Evolutionary conservation across 345 rosid species (phyloP), one percentile per base, ranked within the genome.

Genomic region (Garcia nutans): DNA sequence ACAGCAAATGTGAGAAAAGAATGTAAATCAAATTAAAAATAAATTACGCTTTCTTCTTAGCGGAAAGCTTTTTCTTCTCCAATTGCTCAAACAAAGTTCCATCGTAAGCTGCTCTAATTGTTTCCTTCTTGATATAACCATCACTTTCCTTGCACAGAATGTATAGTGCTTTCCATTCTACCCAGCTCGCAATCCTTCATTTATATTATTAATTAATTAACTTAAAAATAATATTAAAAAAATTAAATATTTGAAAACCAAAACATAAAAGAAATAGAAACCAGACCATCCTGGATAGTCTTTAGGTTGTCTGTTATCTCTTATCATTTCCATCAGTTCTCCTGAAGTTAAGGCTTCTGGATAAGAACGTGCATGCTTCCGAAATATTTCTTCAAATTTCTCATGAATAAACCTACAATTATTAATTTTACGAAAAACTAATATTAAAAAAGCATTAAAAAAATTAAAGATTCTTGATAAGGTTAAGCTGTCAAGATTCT

Each of bases 381-480:
- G 52, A 80, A 94, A 91, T 15, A 92, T 88, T 57, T 89, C 97
- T 81, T 92, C 97, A 57, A 94, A 94, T 73, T 91, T 94, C 13
- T 72, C 83, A 2, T 78, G 79, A 8, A 88, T 92, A 75, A 94
- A 94, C 79, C 98, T 92, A n/a, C 8, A 15, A 60, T 49, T 28
- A 28, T 28, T 28, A 28, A 28, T 28, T 28, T 1, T 28, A 28
- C 31, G 2, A 28, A 28, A 28, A 28, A 28, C 31, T 2, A 1
- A 24, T 59, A 8, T 68, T 22, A 2, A 68, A 47, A 45, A 9
- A 68, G 12, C 26, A 26, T 17, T 13, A 47, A 68, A 9, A 68
- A 23, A 50, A 26, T 17, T 13, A 47, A 68, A 12, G 12, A 13
- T 3, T n/a, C 42, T 22, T 19, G 10, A 28, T 0, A 2, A 28